Evolutionary conservation across 2,329 filamentous ascomycete species (phyloP), one percentile per base, ranked within the genome.

Genomic region (Colletotrichum shisoi): DNA sequence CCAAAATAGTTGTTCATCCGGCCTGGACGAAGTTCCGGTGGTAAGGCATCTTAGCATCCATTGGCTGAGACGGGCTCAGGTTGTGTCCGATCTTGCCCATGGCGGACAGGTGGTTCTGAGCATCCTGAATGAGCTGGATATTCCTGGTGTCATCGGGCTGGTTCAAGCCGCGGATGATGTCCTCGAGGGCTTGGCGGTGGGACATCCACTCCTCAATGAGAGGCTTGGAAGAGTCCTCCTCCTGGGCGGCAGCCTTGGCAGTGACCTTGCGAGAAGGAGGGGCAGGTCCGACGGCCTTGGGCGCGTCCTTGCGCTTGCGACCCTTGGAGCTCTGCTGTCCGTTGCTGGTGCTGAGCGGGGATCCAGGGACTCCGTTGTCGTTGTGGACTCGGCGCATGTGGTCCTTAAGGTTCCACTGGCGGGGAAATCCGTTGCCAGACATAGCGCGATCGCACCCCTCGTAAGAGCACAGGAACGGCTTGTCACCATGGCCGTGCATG

Each of bases 311-410:
- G 68, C 85, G 80, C 83, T 87, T 87, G 71, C 85, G 83, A 70
- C 82, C 81, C 78, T 86, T 85, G 74, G 77, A 71, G 57, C 79
- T 75, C 45, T 77, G 73, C 58, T 78, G 77, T 42, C 71, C 72
- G 57, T 65, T 61, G 56, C 61, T 70, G 52, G 69, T 63, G 44
- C 71, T 71, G 34, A 73, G 69, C 9, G 81, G 79, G 40, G 84
- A 82, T 27, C 76, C 79, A 48, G 78, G 73, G 70, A 78, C 79
- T 49, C 82, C 81, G 68, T 83, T 82, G 74, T 87, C 86, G 71
- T 89, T 89, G 81, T 98, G 94, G 8, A 97, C 94, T 70, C 94
- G 90, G 81, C 93, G 92, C 94, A 97, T 97, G 84, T 98, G 94
- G 80, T 98, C 94, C 78, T 91, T 89, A 61, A 97, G 86, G 80